A percentile compares a stretch with the other conserved stretches of the same genome.
These are phyloP conservation scores for Turritis glabra DNA, from an alignment of 345 rosid genomes.

Conservation along the genomic window DNA sequence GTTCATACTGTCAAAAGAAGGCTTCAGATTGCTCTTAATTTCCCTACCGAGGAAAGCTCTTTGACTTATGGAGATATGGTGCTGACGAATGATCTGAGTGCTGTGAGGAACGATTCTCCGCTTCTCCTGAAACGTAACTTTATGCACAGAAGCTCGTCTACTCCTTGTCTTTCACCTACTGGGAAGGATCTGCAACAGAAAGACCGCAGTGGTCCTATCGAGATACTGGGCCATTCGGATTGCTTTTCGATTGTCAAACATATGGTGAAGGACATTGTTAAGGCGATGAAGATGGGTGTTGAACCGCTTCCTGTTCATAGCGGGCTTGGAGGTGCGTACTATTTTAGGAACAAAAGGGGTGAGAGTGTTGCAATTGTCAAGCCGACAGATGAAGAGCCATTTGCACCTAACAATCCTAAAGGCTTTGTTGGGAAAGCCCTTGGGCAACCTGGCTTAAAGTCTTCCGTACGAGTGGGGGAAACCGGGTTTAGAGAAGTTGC, in stretches of 20 bases:
- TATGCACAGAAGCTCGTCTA: slow-evolving; percentile 90
- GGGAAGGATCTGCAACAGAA: slow-evolving; percentile 79
- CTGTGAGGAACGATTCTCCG: slow-evolving; percentile 81
- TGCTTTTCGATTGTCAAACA: slow-evolving; percentile 50
- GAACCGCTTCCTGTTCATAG: slow-evolving; percentile 75
- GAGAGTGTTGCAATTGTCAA: slow-evolving; percentile 90
- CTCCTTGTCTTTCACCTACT: slow-evolving; percentile 96
- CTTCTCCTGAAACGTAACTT: slow-evolving; percentile 78
- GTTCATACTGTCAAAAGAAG: slow-evolving; percentile 93
- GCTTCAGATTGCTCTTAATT: slow-evolving; percentile 86
- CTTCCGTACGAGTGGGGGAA: slow-evolving; percentile 97
- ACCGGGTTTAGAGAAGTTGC: slow-evolving; percentile 97
- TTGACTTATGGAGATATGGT: slow-evolving; percentile 86
- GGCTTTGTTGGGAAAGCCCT: slow-evolving; percentile 98
- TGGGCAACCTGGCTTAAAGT: slow-evolving; percentile 94
- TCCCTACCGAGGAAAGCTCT: slow-evolving; percentile 78
- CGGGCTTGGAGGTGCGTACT: slow-evolving; percentile 97
- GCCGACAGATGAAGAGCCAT: slow-evolving; percentile 99
- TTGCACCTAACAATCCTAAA: slow-evolving; percentile 98
- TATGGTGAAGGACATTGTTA: slow-evolving; percentile 67
- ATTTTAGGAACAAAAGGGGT: slow-evolving; percentile 70
- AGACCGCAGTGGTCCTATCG: slow-evolving; percentile 85
- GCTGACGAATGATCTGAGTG: slow-evolving; percentile 86
- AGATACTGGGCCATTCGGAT: slow-evolving; percentile 73
- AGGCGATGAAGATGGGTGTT: slow-evolving; percentile 85